phyloP scores from a whole-genome alignment of 2,329 filamentous ascomycete genomes.

The Ampelomyces quisqualis region DNA sequence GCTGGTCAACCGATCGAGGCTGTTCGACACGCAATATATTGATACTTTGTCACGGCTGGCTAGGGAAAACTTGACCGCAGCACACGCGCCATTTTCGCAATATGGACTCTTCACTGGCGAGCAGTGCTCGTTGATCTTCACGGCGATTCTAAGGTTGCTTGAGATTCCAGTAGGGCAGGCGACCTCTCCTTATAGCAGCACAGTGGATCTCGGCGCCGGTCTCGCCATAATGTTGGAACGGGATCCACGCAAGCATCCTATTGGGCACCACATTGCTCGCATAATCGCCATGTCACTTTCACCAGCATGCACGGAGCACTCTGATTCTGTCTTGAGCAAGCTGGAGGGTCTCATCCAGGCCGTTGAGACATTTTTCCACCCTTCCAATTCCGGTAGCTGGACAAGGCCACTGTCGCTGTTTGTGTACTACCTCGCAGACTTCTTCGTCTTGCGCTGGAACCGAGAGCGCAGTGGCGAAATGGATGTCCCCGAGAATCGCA shows the following conservation, averaged over 20 bases:
- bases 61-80: slow-evolving; percentile 74
- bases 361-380: slow-evolving; percentile 97
- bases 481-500: slow-evolving; percentile 76
- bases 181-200: slow-evolving; percentile 80
- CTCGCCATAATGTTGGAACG: slow-evolving; percentile 84
- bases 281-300: slow-evolving; percentile 94
- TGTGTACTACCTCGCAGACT: slow-evolving; percentile 88
- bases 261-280: slow-evolving; percentile 86
- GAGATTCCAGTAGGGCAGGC: slow-evolving; percentile 97
- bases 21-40: slow-evolving; percentile 81
- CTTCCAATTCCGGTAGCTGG: slow-evolving; percentile 92
- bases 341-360: slow-evolving; percentile 91
- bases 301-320: slow-evolving; percentile 73
- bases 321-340: slow-evolving; percentile 77
- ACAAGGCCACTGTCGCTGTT: slow-evolving; percentile 87
- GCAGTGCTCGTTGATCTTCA: slow-evolving; percentile 91
- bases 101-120: slow-evolving; percentile 91
- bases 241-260: slow-evolving; percentile 89
- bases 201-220: slow-evolving; percentile 80
- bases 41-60: slow-evolving; percentile 87
- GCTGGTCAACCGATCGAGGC: slow-evolving; percentile 82
- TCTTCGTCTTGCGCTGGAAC: slow-evolving; percentile 98
- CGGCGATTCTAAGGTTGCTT: slow-evolving; percentile 80
- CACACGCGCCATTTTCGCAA: slow-evolving; percentile 76
- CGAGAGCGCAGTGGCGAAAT: slow-evolving; percentile 90